phyloP scores from a whole-genome alignment of 2,329 filamentous ascomycete species.

The Dothiorella sarmentorum region DNA sequence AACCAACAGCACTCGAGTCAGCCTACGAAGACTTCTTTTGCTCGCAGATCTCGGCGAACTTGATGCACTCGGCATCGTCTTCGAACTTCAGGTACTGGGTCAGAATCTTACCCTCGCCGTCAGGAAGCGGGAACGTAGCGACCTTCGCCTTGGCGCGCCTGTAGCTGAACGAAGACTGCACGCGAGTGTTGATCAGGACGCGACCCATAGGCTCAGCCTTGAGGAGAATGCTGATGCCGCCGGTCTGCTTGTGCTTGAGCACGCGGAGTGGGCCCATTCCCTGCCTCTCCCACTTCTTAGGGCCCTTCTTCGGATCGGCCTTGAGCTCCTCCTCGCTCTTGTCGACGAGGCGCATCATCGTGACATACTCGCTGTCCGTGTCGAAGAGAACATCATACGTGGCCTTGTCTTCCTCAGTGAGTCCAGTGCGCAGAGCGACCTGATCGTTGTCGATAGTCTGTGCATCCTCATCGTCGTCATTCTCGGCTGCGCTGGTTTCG shows the following conservation, averaged over 20 bases:
- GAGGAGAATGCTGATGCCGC: conserved; percentile 32
- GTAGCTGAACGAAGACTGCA: conserved; percentile 28
- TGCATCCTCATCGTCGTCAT: conserved; percentile 28
- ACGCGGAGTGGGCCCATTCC: conserved; percentile 35
- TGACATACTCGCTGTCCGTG: conserved; percentile 17
- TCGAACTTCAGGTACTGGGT: conserved; percentile 29
- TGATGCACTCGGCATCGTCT: conserved; percentile 29
- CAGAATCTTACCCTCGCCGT: conserved; percentile 27
- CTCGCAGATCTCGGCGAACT: conserved; percentile 23
- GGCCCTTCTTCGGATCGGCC: conserved; percentile 24
- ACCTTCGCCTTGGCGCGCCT: conserved; percentile 27
- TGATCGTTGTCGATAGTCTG: conserved; percentile 26
- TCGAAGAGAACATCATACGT: conserved; percentile 34
- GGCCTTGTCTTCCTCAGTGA: conserved; percentile 32
- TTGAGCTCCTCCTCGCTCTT: conserved; percentile 22
- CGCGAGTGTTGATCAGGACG: conserved; percentile 32
- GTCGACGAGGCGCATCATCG: conserved; percentile 28
- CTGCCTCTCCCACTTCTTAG: conserved; percentile 31
- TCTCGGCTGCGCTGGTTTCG: conserved; percentile 27
- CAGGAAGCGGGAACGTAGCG: conserved; percentile 27
- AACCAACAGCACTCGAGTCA: no score
- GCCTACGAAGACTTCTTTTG: conserved; percentile 4
- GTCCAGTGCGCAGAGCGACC: conserved; percentile 24
- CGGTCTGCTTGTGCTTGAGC: conserved; percentile 34
- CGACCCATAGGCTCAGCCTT: conserved; percentile 30